Base-by-base conservation (phyloP, 2,329 filamentous ascomycete species). In the Apiospora rasikravindrae region DNA sequence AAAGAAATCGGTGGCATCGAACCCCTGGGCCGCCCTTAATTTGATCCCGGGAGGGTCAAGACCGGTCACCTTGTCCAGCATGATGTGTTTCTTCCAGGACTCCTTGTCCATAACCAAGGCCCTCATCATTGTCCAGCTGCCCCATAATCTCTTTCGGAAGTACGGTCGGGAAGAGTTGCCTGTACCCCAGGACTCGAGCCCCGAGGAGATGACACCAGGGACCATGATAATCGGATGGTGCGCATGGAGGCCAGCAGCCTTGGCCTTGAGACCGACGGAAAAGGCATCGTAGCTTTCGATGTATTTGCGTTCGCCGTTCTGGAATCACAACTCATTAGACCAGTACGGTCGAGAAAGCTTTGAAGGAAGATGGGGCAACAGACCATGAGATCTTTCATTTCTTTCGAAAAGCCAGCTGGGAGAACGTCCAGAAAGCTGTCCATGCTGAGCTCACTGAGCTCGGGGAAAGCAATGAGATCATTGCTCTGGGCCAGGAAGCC, bases 71-170 rank as follows among this genome's bases (percentile, higher is more conserved):
- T 96, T 95, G 82, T 99, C 96, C 14, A 99, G 88, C 95, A 98
- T 98, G 76, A 99, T 94, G 81, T 99, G 96, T 78, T 87, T 92
- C 86, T 98, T 99, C 96, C 96, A 99, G 45, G 89, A 88, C 40
- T 97, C 92, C 83, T 98, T 98, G 82, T 98, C 96, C 78, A 97
- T 84, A 1, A 99, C 94, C 75, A 99, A 84, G 0, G 96, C 96
- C 69, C 93, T 90, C 95, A 99, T 98, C 96, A 99, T 99, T 75
- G 90, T 97, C 96, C 97, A 99, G 77, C 94, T 98, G 5, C 96
- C 96, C 96, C 96, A 99, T 69, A 99, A 84, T 70, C 96, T 88
- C 84, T 97, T 98, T 74, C 96, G 89, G 82, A 99, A 99, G 83
- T 98, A 99, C 73, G 92, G 93, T 47, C 94, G 89, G 10, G 95